Conservation (phyloP, 202 grass and related monocot species). For the Setaria italica region DNA sequence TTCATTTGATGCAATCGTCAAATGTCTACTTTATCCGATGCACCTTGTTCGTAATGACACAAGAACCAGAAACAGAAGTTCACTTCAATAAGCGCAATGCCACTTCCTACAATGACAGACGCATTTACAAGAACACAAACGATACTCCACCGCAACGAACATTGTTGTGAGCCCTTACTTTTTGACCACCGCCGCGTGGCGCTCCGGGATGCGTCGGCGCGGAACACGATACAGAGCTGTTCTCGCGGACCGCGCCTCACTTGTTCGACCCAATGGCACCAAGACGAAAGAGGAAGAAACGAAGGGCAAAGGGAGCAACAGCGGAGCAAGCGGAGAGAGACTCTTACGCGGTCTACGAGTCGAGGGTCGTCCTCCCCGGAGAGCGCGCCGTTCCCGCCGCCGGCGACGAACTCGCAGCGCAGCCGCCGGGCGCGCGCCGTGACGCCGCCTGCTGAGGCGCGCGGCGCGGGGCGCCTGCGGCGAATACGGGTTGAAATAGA, state of each 20-base stretch:
- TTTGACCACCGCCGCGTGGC: neutral
- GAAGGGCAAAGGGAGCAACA: neutral
- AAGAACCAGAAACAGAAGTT: neutral
- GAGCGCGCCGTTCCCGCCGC: slow-evolving; percentile 67
- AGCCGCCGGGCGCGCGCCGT: slow-evolving; percentile 43
- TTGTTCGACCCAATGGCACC: slow-evolving; percentile 50
- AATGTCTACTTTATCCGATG: neutral
- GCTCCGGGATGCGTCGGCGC: neutral
- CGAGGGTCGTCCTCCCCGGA: slow-evolving; percentile 63
- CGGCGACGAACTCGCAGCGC: slow-evolving; percentile 67
- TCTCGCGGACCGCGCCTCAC: neutral
- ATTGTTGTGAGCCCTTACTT: neutral
- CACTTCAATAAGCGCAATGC: neutral
- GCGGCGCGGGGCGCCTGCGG: slow-evolving; percentile 29
- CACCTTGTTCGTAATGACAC: neutral
- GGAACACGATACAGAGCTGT: neutral
- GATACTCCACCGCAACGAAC: neutral
- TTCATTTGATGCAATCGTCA: neutral
- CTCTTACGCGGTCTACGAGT: slow-evolving; percentile 58
- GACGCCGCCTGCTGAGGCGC: slow-evolving; percentile 32
- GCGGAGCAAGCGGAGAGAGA: neutral
- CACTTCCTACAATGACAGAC: slow-evolving; percentile 30
- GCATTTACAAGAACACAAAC: slow-evolving; percentile 4
- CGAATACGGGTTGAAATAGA: slow-evolving; percentile 5
- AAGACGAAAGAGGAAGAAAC: neutral